Base-by-base conservation (phyloP, 768 basidiomycete species). In the Hygrophoropsis aurantiaca region DNA sequence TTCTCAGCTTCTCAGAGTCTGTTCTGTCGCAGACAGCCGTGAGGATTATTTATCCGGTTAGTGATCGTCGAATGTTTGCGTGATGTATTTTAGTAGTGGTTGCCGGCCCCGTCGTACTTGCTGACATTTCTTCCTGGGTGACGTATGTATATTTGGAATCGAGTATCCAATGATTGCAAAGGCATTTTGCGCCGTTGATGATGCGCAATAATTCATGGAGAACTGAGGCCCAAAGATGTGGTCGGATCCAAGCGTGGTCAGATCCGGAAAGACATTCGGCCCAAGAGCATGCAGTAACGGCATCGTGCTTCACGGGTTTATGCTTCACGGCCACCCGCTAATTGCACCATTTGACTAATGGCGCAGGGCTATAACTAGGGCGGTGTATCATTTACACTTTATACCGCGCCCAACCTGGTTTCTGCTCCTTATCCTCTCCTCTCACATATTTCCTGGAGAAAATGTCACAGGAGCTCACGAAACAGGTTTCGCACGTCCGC, bases 41-140 rank as follows among this genome's bases (percentile, higher is more conserved):
- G 23, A 34, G 24, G 11, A 24, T 36, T 36, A 45, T 35, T 24
- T 34, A 35, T 21, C 33, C 30, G 25, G 32, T 35, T 27, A 25
- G 42, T 32, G 16, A 19, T 25, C 39, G 19, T 9, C 41, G 23
- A 21, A 25, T 18, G 5, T 8, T 18, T 23, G 1, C 11, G 50
- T 59, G 49, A 60, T 37, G 58, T 0, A 8, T 42, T 51, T 59
- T 59, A 54, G 58, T 56, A 56, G 58, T 52, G 0, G 5, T 4
- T 46, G 42, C 51, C n/a, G 51, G 25, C 37, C 37, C 43, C 43
- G 47, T 49, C 48, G 48, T 41, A 42, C 13, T 34, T 18, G n/a
- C 11, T 25, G 25, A 16, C 20, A 21, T 16, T 26, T 11, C 24
- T 16, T 6, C 24, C 4, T 5, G 23, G 24, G 13, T 40, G 40